Base-by-base conservation (phyloP, 2,329 filamentous ascomycete species). In the Fusarium brachygibbosum region DNA sequence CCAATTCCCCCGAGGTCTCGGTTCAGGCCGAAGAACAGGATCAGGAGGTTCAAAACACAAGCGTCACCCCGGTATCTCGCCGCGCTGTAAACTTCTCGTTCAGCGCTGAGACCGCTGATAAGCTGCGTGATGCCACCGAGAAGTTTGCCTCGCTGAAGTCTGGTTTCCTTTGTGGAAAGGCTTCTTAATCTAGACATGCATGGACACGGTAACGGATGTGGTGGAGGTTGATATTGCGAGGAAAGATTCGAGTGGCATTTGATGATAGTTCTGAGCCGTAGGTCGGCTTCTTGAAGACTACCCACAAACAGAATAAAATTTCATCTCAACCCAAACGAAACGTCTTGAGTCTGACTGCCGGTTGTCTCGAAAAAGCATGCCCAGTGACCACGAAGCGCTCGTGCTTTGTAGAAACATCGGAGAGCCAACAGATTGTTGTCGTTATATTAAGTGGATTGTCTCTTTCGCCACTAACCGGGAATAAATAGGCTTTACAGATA, bases 81-180 rank as follows among this genome's bases (percentile, higher is more conserved):
- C 60, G 61, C 9, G 48, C 60, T 1, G 35, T 60, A 2, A 49
- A 44, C 7, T 70, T 70, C 10, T 28, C 28, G 1, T 63, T 45
- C 8, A 38, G 57, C 5, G 52, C 69, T 0, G 35, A 54, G 35
- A 41, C 54, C 6, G 58, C 58, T 2, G 37, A 62, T 3, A 71
- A 64, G 40, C 34, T 57, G 3, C 49, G 38, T 0, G 58, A 64
- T 1, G 23, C 52, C 0, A 21, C 23, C 0, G 34, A 54, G 25
- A 59, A 55, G 21, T 21, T 68, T 5, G 65, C 68, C 1, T 23
- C 4, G 1, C 13, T 60, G 10, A 71, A 70, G 28, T 32, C 51
- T 5, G 25, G 41, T 2, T 71, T 71, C 31, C 56, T 71, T 6
- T 12, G n/a, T 14, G 51, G 44, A 2, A 34, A 35, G 34, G 7